Conservation (phyloP, 129 eudicot species). For the Helianthus annuus region HanXRQr2.0-SUNRISE NC_035449.2:5385065-5385564, state of each 20-base stretch:
- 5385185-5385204: too few species aligned
- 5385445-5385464: slow-evolving; percentile 34
- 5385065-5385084: too few species aligned
- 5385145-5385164: too few species aligned
- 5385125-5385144: too few species aligned
- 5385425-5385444: slow-evolving; percentile 13
- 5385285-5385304: slow-evolving; percentile 93
- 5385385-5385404: slow-evolving; percentile 24
- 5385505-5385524: slow-evolving; percentile 93
- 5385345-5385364: slow-evolving; percentile 98
- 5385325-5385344: slow-evolving; percentile 99
- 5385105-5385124: too few species aligned
- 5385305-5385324: slow-evolving; percentile 92
- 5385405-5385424: not conserved
- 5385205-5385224: too few species aligned
- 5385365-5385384: slow-evolving; percentile 35
- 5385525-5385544: slow-evolving; percentile 91
- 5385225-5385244: too few species aligned
- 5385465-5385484: slow-evolving; percentile 80
- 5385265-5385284: slow-evolving; percentile 98
- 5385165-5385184: too few species aligned
- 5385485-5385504: slow-evolving; percentile 89
- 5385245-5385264: not conserved
- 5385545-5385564: slow-evolving; percentile 97
- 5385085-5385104: too few species aligned